phyloP scores from a whole-genome alignment of 169 alveolate genomes.

The Cytauxzoon felis region DNA sequence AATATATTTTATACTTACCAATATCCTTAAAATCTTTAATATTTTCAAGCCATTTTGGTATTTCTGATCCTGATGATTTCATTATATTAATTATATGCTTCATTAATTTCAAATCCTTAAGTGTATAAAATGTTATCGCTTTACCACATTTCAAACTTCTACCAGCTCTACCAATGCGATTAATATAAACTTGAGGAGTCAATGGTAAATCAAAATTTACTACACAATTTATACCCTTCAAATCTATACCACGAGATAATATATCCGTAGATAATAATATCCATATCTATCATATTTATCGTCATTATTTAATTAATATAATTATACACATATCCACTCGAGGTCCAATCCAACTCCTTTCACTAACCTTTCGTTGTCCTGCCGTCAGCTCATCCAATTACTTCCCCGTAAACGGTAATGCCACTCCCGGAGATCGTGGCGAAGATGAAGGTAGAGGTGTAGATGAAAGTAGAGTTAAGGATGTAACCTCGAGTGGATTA shows the following conservation, averaged over 20 bases:
- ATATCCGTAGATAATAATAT: conserved; percentile 92
- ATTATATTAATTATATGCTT: conserved; percentile 37
- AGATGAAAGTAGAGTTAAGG: no score
- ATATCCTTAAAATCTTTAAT: background rate
- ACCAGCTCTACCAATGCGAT: conserved; percentile 99
- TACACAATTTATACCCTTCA: conserved; percentile 90
- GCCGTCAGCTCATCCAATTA: no score
- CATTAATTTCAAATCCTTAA: conserved; percentile 34
- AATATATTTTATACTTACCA: background rate
- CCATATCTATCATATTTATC: conserved; percentile 88
- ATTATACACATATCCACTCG: no score
- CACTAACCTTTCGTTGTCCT: no score
- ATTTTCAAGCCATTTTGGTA: conserved; percentile 50
- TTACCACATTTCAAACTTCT: conserved; percentile 92
- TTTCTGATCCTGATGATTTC: conserved; percentile 27
- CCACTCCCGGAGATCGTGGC: no score
- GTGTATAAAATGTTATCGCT: conserved; percentile 44
- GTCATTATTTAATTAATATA: background rate
- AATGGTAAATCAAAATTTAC: conserved; percentile 96
- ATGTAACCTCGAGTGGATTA: no score
- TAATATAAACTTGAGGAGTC: conserved; percentile 88
- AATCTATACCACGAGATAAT: conserved; percentile 96
- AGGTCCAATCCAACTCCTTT: background rate
- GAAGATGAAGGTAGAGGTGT: no score
- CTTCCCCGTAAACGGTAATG: no score